phyloP scores from a whole-genome alignment of 768 basidiomycete species.

The Tricholoma sp. region DNA sequence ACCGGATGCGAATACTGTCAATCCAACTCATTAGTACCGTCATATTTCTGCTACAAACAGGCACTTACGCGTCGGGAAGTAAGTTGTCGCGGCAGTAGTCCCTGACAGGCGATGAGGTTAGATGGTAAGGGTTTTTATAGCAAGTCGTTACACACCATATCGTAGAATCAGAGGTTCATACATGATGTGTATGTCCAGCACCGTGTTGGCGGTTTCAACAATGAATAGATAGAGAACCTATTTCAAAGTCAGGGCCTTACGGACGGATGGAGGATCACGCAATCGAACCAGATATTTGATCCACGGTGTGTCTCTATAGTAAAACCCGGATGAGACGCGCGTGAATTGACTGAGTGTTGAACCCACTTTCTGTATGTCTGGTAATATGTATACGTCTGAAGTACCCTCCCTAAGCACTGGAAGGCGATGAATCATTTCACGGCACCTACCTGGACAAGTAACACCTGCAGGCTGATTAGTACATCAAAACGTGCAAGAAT shows the following conservation, averaged over 20 bases:
- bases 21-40: neutral
- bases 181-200: slow-evolving; percentile 29
- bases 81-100: slow-evolving; percentile 9
- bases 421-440: neutral
- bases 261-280: too few relatives aligned
- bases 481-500: neutral
- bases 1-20: slow-evolving; percentile 28
- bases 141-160: slow-evolving; percentile 23
- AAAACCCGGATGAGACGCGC: neutral
- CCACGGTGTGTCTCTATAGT: slow-evolving; percentile 26
- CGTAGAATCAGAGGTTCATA: slow-evolving; percentile 35
- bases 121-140: neutral
- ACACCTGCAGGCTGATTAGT: slow-evolving; percentile 5
- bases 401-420: neutral
- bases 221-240: slow-evolving; percentile 31
- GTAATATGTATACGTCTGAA: slow-evolving; percentile 30
- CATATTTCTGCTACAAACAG: neutral
- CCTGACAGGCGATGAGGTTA: neutral
- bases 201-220: slow-evolving; percentile 33
- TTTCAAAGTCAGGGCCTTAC: neutral
- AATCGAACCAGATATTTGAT: slow-evolving; percentile 29
- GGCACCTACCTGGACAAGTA: slow-evolving; percentile 9
- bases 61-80: slow-evolving; percentile 24
- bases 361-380: slow-evolving; percentile 29
- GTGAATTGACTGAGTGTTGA: neutral